phyloP scores from a whole-genome alignment of 345 rosid genomes.

The Eucalyptus curtisii region DNA sequence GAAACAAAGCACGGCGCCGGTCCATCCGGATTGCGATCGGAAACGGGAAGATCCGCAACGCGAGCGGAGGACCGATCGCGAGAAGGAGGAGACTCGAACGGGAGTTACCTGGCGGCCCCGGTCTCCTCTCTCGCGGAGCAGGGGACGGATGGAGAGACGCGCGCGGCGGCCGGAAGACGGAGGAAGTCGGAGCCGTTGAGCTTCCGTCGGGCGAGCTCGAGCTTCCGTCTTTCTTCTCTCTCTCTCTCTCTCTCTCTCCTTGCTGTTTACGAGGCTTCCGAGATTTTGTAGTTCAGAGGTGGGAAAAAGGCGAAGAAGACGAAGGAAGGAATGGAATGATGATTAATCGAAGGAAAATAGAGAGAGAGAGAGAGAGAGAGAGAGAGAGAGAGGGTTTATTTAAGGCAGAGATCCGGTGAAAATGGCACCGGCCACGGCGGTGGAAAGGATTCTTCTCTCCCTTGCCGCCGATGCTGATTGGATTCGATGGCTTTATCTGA shows the following conservation, averaged over 20 bases:
- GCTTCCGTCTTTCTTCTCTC: background rate
- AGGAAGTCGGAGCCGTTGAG: background rate
- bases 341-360: background rate
- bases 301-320: background rate
- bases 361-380: background rate
- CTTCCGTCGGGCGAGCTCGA: background rate
- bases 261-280: constrained; percentile 3
- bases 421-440: constrained; percentile 23
- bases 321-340: background rate
- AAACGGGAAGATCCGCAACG: background rate
- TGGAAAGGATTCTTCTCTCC: background rate
- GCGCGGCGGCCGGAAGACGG: background rate
- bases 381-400: background rate
- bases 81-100: background rate
- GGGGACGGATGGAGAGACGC: constrained; percentile 2
- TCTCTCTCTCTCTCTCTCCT: constrained; percentile 15
- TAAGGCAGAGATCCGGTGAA: constrained; percentile 28
- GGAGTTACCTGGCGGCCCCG: background rate
- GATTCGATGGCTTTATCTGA: background rate
- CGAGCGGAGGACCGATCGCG: background rate
- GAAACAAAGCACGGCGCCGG: background rate
- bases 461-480: background rate
- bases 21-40: background rate
- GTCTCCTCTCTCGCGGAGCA: background rate
- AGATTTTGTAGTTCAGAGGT: constrained; percentile 7